These are phyloP conservation scores for Cystobasidium tubakii DNA, from an alignment of 768 basidiomycete genomes.

Conservation along the genomic window DNA sequence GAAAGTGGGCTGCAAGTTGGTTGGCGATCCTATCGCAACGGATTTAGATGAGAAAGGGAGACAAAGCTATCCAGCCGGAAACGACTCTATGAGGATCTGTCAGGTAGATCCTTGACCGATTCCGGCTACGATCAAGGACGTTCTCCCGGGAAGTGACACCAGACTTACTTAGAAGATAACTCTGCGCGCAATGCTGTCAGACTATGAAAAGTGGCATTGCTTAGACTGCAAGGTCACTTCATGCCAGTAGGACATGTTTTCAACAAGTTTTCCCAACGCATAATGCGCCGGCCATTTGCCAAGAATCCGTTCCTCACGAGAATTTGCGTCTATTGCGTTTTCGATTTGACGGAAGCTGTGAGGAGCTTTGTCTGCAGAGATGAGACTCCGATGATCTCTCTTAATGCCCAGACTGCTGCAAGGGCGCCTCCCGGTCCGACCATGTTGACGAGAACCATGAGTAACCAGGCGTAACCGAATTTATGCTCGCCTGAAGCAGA, in stretches of 20 bases:
- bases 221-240: too few relatives aligned
- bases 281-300: too few relatives aligned
- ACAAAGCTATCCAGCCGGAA: neutral
- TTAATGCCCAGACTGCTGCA: constrained; percentile 15
- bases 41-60: neutral
- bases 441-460: neutral
- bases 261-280: too few relatives aligned
- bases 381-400: constrained; percentile 23
- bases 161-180: too few relatives aligned
- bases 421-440: constrained; percentile 18
- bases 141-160: too few relatives aligned
- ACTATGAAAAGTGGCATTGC: too few relatives aligned
- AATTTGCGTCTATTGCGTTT: neutral
- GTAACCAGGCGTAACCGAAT: constrained; percentile 13
- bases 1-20: constrained; percentile 17
- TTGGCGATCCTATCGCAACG: neutral
- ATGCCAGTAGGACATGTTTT: too few relatives aligned
- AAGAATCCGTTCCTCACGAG: too few relatives aligned
- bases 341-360: neutral
- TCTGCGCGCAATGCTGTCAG: too few relatives aligned
- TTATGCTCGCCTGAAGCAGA: neutral
- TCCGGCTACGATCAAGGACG: too few relatives aligned
- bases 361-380: neutral
- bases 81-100: neutral
- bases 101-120: neutral